phyloP scores from a whole-genome alignment of 495 filamentous ascomycete genomes.

The Daldinia concentrica region DNA sequence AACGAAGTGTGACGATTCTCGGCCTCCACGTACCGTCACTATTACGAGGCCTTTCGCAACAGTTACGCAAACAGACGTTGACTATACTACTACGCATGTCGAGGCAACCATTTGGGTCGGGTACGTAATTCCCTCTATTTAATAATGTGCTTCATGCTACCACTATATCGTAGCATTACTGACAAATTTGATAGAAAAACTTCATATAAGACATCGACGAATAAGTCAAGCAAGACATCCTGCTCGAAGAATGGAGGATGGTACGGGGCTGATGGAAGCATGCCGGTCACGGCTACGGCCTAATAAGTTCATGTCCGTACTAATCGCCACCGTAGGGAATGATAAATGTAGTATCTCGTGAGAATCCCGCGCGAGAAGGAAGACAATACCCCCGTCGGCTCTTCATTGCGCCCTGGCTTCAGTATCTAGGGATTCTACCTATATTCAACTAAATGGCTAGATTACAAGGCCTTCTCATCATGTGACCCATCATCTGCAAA shows the following conservation, averaged over 20 bases:
- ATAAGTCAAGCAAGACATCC: slow-evolving; percentile 50
- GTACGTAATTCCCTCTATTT: slow-evolving; percentile 37
- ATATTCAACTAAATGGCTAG: too few relatives aligned
- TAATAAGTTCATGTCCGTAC: background rate
- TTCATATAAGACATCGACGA: slow-evolving; percentile 47
- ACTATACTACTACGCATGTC: slow-evolving; percentile 51
- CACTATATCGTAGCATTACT: background rate
- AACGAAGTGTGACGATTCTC: slow-evolving; percentile 49
- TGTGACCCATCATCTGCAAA: too few relatives aligned
- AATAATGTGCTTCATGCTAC: too few relatives aligned
- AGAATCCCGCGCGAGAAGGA: background rate
- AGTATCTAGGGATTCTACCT: background rate
- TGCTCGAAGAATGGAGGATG: slow-evolving; percentile 53
- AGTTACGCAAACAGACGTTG: slow-evolving; percentile 51
- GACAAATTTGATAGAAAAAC: slow-evolving; percentile 42
- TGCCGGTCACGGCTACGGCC: slow-evolving; percentile 16
- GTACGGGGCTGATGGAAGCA: slow-evolving; percentile 40
- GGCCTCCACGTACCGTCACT: slow-evolving; percentile 48
- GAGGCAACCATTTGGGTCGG: slow-evolving; percentile 52
- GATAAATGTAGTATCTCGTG: background rate
- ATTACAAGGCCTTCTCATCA: too few relatives aligned
- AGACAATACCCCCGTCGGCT: background rate
- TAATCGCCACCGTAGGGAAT: background rate
- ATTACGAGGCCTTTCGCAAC: slow-evolving; percentile 41
- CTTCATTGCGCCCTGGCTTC: background rate